Percentiles rank a stretch among this genome's conserved stretches.
Evolutionary conservation across 306 rosid species (phyloP).

Genomic region (Glycyrrhiza uralensis): DNA sequence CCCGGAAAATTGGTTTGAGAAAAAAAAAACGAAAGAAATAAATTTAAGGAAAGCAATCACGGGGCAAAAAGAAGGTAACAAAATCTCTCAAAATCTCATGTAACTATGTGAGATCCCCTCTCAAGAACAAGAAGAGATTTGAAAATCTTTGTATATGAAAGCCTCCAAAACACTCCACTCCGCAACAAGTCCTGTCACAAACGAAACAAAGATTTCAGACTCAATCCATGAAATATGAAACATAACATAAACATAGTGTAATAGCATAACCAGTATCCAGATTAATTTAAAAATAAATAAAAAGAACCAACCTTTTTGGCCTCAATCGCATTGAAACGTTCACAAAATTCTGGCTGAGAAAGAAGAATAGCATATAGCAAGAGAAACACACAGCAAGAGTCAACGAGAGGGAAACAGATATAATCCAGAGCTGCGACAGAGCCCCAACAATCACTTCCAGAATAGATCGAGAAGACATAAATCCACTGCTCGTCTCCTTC

Average conservation of each 20-base stretch:
- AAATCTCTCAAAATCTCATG: slow-evolving; percentile 23
- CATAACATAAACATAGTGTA: no score
- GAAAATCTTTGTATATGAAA: slow-evolving; percentile 62
- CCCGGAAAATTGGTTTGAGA: not conserved
- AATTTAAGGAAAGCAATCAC: not conserved
- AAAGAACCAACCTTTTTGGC: slow-evolving; percentile 49
- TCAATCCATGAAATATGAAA: not conserved
- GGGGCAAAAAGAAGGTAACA: not conserved
- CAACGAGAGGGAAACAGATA: not conserved
- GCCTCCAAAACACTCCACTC: slow-evolving; percentile 55
- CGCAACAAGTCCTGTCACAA: slow-evolving; percentile 65
- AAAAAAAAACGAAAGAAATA: not conserved
- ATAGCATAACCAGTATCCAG: no score
- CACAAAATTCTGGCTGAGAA: slow-evolving; percentile 34
- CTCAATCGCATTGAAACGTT: slow-evolving; percentile 88
- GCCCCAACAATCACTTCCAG: slow-evolving; percentile 62
- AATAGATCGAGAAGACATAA: slow-evolving; percentile 83
- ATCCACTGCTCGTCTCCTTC: slow-evolving; percentile 37
- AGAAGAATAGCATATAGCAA: slow-evolving; percentile 42
- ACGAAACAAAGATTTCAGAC: not conserved
- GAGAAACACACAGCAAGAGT: not conserved
- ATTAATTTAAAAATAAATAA: not conserved
- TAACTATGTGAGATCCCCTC: slow-evolving; percentile 67
- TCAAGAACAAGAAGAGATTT: slow-evolving; percentile 55
- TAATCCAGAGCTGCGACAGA: slow-evolving; percentile 56